phyloP scores from a whole-genome alignment of 495 filamentous ascomycete species.

The Staphylotrichum longicolle region DNA sequence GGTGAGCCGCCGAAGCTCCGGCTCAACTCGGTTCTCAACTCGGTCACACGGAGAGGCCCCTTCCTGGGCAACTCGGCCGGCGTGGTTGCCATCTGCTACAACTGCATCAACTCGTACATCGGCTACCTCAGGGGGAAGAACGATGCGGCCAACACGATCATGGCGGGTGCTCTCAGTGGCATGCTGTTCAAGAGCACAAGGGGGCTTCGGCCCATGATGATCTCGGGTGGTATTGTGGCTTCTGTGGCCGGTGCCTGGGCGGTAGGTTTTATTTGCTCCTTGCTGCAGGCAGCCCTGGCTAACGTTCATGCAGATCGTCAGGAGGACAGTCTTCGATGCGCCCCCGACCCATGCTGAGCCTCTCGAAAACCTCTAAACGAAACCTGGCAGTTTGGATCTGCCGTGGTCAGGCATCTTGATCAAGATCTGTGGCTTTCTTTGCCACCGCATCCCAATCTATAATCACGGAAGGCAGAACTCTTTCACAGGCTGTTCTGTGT shows the following conservation, averaged over 20 bases:
- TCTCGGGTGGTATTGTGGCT: conserved; percentile 84
- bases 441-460: conserved; percentile 19
- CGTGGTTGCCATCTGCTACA: conserved; percentile 92
- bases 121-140: conserved; percentile 86
- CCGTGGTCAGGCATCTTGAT: background rate
- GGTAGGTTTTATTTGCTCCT: conserved; percentile 54
- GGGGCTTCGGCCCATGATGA: conserved; percentile 86
- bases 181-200: conserved; percentile 95
- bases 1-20: conserved; percentile 83
- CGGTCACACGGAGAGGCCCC: conserved; percentile 87
- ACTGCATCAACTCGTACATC: conserved; percentile 87
- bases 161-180: conserved; percentile 80
- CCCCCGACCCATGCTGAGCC: conserved; percentile 21
- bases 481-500: conserved; percentile 22
- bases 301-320: conserved; percentile 26
- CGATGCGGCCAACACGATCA: conserved; percentile 82
- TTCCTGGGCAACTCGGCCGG: conserved; percentile 95
- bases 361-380: conserved; percentile 14
- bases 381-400: background rate
- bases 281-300: conserved; percentile 6
- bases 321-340: conserved; percentile 32
- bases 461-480: conserved; percentile 27
- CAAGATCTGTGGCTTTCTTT: conserved; percentile 9
- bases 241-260: conserved; percentile 82
- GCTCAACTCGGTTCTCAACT: conserved; percentile 90